These are phyloP conservation scores for Nicotiana rustica DNA, from an alignment of 305 asterid genomes.

Conservation along the genomic window DNA sequence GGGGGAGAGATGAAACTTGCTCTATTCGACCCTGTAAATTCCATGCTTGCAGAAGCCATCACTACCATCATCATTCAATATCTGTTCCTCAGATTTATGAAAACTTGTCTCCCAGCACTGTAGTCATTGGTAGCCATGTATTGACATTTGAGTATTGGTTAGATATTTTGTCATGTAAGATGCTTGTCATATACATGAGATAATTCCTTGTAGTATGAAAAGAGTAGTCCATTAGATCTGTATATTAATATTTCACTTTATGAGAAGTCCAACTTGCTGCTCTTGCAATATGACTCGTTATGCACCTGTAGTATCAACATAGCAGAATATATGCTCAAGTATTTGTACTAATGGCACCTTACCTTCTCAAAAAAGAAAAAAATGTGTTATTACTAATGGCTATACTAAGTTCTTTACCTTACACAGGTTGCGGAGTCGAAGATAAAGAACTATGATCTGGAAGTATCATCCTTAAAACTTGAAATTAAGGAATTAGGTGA, in stretches of 20 bases:
- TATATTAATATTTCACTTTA: not conserved
- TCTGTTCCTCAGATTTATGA: conserved; percentile 14
- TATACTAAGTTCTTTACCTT: conserved; percentile 8
- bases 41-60: not conserved
- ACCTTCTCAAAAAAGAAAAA: not conserved
- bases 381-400: conserved; percentile 7
- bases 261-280: conserved; percentile 13
- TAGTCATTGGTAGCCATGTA: not conserved
- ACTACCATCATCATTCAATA: conserved; percentile 7
- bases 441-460: conserved; percentile 69
- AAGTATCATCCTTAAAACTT: conserved; percentile 63
- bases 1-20: conserved; percentile 32
- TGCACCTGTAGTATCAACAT: not conserved
- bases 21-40: conserved; percentile 7
- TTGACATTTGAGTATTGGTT: not conserved
- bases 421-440: conserved; percentile 92
- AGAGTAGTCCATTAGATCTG: conserved; percentile 11
- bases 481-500: conserved; percentile 71
- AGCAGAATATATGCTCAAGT: not conserved
- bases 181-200: not conserved
- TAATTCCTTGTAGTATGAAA: not conserved
- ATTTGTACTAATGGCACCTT: conserved; percentile 28
- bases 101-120: conserved; percentile 3
- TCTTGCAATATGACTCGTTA: conserved; percentile 1
- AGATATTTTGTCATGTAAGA: conserved; percentile 20